Evolutionary conservation across 2,329 filamentous ascomycete genomes (phyloP).

Genomic region (Xylariaceae sp.): DNA sequence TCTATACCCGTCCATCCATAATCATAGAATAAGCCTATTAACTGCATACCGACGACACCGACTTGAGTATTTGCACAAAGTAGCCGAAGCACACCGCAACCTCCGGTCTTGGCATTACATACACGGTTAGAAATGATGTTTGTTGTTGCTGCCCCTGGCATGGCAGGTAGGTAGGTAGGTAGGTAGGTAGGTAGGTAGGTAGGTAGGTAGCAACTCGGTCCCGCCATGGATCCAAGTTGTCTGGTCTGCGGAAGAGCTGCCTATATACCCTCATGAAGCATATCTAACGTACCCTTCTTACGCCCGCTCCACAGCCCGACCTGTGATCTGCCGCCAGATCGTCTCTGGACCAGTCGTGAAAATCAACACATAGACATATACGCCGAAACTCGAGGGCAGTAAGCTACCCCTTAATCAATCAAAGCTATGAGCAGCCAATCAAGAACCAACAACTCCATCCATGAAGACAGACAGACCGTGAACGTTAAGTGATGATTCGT

Average conservation of each 20-base stretch:
- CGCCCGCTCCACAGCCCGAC: slow-evolving; percentile 18
- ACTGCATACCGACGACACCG: no score
- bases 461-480: slow-evolving; percentile 20
- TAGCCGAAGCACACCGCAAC: no score
- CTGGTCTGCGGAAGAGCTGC: slow-evolving; percentile 5
- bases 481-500: slow-evolving; percentile 13
- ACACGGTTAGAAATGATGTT: background rate
- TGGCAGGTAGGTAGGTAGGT: background rate
- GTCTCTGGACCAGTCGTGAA: slow-evolving; percentile 22
- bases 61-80: no score
- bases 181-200: no score
- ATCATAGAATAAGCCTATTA: no score
- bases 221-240: slow-evolving; percentile 1
- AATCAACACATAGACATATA: slow-evolving; percentile 23
- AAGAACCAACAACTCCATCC: slow-evolving; percentile 26
- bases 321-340: slow-evolving; percentile 12
- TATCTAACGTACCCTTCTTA: slow-evolving; percentile 25
- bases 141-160: background rate
- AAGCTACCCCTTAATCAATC: slow-evolving; percentile 16
- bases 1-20: no score
- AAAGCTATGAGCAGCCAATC: slow-evolving; percentile 12
- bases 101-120: no score
- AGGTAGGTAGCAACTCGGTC: background rate
- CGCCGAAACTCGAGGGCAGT: slow-evolving; percentile 22
- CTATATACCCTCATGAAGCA: slow-evolving; percentile 25